phyloP scores from a whole-genome alignment of 2,329 filamentous ascomycete genomes.

The Sarocladium strictum region DNA sequence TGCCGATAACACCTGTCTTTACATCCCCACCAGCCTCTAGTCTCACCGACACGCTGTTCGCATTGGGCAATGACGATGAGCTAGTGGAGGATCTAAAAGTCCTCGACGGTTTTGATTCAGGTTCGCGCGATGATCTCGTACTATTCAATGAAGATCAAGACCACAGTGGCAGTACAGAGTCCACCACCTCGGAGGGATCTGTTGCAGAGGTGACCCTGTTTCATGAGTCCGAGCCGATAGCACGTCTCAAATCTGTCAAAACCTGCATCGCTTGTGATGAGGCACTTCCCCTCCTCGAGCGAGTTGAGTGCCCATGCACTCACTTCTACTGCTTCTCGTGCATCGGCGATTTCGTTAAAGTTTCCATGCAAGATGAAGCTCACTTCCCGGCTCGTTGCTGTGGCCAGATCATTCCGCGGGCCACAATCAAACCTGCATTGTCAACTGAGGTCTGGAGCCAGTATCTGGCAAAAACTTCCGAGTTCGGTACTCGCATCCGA shows the following conservation, averaged over 20 bases:
- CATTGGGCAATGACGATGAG: no score
- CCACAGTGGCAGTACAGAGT: no score
- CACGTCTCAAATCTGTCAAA: background rate
- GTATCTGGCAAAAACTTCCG: constrained; percentile 39
- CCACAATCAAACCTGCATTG: constrained; percentile 28
- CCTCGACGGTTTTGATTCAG: no score
- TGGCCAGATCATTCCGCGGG: constrained; percentile 31
- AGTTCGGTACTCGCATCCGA: constrained; percentile 39
- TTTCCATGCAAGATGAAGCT: constrained; percentile 39
- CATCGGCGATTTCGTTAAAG: constrained; percentile 36
- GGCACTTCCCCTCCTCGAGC: background rate
- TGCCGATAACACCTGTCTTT: no score
- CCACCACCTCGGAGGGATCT: no score
- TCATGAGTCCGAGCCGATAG: background rate
- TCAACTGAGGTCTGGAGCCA: constrained; percentile 22
- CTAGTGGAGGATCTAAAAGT: no score
- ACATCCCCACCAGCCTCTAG: no score
- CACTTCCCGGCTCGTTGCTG: constrained; percentile 53
- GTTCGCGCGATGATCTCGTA: no score
- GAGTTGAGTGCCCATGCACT: constrained; percentile 8
- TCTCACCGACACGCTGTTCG: no score
- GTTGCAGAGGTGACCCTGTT: no score
- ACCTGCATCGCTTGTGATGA: background rate
- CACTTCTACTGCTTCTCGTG: constrained; percentile 49
- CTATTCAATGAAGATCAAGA: no score